A percentile compares a stretch with the other conserved stretches of the same genome.
Conservation (phyloP, 2,329 filamentous ascomycete genomes). For the Phialocephala subalpina region DNA sequence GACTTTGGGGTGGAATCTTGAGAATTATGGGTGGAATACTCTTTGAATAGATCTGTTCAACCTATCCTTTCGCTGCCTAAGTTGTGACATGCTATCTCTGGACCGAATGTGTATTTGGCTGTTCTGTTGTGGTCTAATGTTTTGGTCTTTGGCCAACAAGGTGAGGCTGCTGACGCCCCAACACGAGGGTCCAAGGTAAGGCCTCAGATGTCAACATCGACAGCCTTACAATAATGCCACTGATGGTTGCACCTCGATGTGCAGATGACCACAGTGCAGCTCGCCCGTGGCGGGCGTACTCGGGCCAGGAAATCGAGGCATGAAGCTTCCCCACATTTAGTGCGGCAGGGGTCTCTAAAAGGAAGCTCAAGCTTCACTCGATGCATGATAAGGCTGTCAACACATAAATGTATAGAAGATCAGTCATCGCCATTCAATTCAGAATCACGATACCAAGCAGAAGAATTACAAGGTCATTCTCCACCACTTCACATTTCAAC, state of each 20-base stretch:
- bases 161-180: background rate
- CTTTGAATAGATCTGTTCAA: constrained; percentile 10
- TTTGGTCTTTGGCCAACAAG: too few species aligned
- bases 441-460: constrained; percentile 17
- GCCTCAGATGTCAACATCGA: background rate
- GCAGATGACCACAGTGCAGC: background rate
- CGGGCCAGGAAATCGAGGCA: background rate
- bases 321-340: constrained; percentile 6
- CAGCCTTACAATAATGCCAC: background rate
- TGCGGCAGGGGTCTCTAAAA: background rate
- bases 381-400: background rate
- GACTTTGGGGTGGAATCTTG: constrained; percentile 5
- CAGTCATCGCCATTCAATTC: constrained; percentile 11
- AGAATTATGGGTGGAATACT: background rate
- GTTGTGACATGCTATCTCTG: too few species aligned
- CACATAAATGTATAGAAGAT: constrained; percentile 28
- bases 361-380: background rate
- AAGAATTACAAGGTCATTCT: constrained; percentile 21
- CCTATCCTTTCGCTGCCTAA: background rate
- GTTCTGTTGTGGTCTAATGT: too few species aligned
- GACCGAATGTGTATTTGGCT: too few species aligned
- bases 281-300: too few species aligned
- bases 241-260: background rate
- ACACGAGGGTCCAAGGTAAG: background rate
- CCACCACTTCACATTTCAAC: constrained; percentile 22